Percentiles rank a stretch among this genome's conserved stretches.
Conservation (phyloP, 179 eudicot species). For the Silene coronaria region DNA sequence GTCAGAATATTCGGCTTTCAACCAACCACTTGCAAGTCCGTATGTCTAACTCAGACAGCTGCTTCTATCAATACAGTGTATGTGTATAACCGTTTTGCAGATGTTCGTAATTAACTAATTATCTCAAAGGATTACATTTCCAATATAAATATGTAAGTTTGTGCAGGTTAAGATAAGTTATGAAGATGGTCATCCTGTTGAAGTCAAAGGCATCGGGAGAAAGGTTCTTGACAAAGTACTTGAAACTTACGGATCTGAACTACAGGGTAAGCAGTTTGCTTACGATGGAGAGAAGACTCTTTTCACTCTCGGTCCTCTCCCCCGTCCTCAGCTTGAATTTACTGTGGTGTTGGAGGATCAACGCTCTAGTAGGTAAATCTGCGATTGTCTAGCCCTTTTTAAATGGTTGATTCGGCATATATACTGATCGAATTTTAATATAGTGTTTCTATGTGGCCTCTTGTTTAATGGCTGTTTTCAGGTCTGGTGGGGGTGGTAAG, state of each 20-base stretch:
- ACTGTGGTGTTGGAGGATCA: conserved; percentile 31
- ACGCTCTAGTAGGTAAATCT: conserved; percentile 21
- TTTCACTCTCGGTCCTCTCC: conserved; percentile 31
- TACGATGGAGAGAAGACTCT: conserved; percentile 38
- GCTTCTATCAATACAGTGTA: conserved; percentile 29
- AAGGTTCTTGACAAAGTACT: conserved; percentile 24
- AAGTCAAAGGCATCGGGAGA: conserved; percentile 35
- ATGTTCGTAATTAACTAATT: too few species aligned
- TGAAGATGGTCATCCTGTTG: conserved; percentile 33
- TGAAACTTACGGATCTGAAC: conserved; percentile 28
- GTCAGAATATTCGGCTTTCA: conserved; percentile 23
- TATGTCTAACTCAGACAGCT: conserved; percentile 24
- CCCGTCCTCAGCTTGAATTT: too few species aligned
- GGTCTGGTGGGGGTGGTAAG: conserved; percentile 38
- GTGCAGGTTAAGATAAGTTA: conserved; percentile 24
- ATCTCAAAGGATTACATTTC: too few species aligned
- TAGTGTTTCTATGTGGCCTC: too few species aligned
- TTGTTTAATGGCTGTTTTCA: too few species aligned
- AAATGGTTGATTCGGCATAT: too few species aligned
- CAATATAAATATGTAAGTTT: not conserved
- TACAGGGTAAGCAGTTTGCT: conserved; percentile 28
- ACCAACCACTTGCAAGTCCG: conserved; percentile 32
- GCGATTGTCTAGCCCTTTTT: too few species aligned
- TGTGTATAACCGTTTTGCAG: too few species aligned
- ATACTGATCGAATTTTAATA: too few species aligned